Evolutionary conservation across 176 grass and related monocot species (phyloP), one percentile per base, ranked within the genome.

Genomic region (Tillandsia fasciculata): DNA sequence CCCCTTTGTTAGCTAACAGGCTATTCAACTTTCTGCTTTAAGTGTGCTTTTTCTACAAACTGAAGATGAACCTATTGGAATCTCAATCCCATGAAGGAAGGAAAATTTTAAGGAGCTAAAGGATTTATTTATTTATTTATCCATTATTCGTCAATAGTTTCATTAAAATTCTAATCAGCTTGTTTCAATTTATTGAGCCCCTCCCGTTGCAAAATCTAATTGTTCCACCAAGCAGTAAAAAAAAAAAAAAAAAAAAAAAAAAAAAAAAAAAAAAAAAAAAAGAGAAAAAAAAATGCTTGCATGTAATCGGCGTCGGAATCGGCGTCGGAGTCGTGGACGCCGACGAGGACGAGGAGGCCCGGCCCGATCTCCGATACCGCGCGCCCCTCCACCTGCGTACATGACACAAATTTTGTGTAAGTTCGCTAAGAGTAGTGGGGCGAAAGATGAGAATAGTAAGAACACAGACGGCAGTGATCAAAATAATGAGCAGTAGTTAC

Each of bases 331-430:
- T 99, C 87, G 73, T 93, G 94, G 74, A 99, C 64, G 26, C 94
- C 89, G 64, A 99, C 77, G 47, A 99, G 89, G 10, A 99, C 89
- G 23, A 99, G 94, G 57, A 99, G 66, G 14, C 89, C 89, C 2
- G 89, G 89, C 2, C 87, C 94, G 14, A 99, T 93, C 79, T 84
- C 82, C n/a, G 94, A 97, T 48, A 97, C 86, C 76, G 90, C 71
- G 33, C 82, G 74, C 27, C 82, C 89, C 52, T 93, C 94, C 65
- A 99, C 86, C 89, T 99, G 86, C 52, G 63, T 68, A 53, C 52
- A 67, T 68, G 53, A 52, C 15, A 68, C 64, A 59, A 15, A 9
- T 18, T 59, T 18, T 20, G 54, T 17, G 20, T 14, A 22, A 12
- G 53, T 12, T 11, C 1, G n/a, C 28, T 15, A 22, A 48, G 64